Conservation (phyloP, 768 basidiomycete genomes). For the Hypholoma fasciculare region DNA sequence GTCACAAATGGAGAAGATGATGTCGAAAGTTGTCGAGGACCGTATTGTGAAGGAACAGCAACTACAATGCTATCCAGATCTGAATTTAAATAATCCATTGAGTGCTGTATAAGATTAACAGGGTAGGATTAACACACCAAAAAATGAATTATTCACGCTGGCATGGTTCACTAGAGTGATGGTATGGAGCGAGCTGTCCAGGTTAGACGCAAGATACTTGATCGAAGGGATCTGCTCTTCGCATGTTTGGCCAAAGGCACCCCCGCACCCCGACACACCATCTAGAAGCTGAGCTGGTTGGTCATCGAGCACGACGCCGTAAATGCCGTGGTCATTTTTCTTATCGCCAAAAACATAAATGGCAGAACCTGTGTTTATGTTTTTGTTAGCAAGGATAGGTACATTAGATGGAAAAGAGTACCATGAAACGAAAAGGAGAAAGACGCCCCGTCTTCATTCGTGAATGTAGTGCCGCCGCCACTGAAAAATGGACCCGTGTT, state of each 20-base stretch:
- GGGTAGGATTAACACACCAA: conserved; percentile 29
- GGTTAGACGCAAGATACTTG: conserved; percentile 42
- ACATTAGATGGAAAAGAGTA: conserved; percentile 13
- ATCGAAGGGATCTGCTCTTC: conserved; percentile 46
- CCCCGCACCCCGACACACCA: conserved; percentile 48
- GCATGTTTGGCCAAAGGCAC: conserved; percentile 43
- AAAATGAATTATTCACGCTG: conserved; percentile 43
- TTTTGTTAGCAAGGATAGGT: not conserved
- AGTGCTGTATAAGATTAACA: not conserved
- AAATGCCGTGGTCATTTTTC: conserved; percentile 48
- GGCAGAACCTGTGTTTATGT: conserved; percentile 33
- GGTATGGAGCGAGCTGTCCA: conserved; percentile 36
- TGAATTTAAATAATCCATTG: conserved; percentile 10
- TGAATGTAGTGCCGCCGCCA: conserved; percentile 44
- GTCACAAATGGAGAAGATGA: conserved; percentile 21
- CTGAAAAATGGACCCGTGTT: conserved; percentile 45
- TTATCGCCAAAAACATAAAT: conserved; percentile 49
- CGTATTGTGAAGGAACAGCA: conserved; percentile 40
- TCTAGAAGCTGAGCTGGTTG: conserved; percentile 30
- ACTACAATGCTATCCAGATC: conserved; percentile 47
- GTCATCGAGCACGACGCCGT: conserved; percentile 39
- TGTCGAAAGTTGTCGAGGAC: conserved; percentile 30
- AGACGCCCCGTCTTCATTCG: conserved; percentile 38
- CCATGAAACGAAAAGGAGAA: conserved; percentile 42
- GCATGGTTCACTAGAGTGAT: conserved; percentile 39